Evolutionary conservation across 2,329 filamentous ascomycete genomes (phyloP).

Genomic region (Alternaria sp.): DNA sequence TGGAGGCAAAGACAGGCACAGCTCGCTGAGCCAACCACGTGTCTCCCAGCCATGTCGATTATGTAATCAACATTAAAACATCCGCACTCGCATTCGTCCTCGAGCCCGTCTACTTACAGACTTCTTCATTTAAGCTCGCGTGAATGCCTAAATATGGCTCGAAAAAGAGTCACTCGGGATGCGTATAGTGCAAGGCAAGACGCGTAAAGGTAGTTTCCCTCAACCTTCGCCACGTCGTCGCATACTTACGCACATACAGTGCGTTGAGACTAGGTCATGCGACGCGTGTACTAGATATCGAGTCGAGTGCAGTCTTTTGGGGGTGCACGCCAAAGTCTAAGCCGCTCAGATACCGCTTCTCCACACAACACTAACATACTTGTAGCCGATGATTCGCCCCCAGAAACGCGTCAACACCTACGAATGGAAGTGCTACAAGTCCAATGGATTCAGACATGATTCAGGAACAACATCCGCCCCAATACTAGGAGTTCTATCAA

Average conservation of each 20-base stretch:
- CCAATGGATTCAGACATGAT: not conserved
- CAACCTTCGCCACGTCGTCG: not conserved
- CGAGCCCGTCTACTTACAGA: slow-evolving; percentile 6
- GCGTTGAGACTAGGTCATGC: slow-evolving; percentile 43
- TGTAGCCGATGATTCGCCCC: slow-evolving; percentile 6
- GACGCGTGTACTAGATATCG: slow-evolving; percentile 40
- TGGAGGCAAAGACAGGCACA: not conserved
- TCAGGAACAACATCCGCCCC: slow-evolving; percentile 1
- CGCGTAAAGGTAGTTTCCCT: slow-evolving; percentile 37
- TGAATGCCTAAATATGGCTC: slow-evolving; percentile 18
- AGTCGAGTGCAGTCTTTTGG: slow-evolving; percentile 42
- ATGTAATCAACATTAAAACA: not conserved
- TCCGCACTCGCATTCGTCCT: slow-evolving; percentile 12
- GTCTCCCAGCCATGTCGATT: not conserved
- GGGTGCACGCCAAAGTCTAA: slow-evolving; percentile 4
- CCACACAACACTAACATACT: slow-evolving; percentile 4
- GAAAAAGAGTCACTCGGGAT: slow-evolving; percentile 32
- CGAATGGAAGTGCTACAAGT: slow-evolving; percentile 13
- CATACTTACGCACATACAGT: slow-evolving; percentile 28
- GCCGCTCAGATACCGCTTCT: not conserved
- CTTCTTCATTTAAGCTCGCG: not conserved
- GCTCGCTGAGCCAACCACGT: not conserved
- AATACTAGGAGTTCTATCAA: not conserved
- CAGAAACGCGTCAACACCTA: not conserved
- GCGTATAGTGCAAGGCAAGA: slow-evolving; percentile 38